Evolutionary conservation across 768 basidiomycete genomes (phyloP).

Genomic region (Pisolithus sp.): DNA sequence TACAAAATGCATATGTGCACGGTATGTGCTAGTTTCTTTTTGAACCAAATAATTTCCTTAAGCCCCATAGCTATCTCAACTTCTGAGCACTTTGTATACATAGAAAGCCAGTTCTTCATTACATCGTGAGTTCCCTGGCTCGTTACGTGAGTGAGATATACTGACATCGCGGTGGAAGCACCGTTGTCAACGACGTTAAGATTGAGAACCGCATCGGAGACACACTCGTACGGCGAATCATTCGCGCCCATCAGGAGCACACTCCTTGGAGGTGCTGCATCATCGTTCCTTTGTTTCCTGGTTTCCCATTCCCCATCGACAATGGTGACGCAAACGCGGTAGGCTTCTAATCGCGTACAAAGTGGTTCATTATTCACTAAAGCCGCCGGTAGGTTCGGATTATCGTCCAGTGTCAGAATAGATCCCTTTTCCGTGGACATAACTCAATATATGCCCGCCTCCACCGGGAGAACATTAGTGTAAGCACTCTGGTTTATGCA

Average conservation of each 20-base stretch:
- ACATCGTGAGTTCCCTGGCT: slow-evolving; percentile 56
- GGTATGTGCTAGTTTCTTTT: slow-evolving; percentile 36
- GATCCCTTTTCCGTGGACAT: slow-evolving; percentile 81
- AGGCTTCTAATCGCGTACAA: slow-evolving; percentile 20
- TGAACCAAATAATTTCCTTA: not conserved
- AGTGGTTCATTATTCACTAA: slow-evolving; percentile 1
- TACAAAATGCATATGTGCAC: slow-evolving; percentile 91
- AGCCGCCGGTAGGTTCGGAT: slow-evolving; percentile 63
- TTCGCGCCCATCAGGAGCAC: slow-evolving; percentile 74
- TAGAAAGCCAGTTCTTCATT: slow-evolving; percentile 93
- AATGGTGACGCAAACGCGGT: slow-evolving; percentile 90
- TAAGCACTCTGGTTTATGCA: slow-evolving; percentile 26
- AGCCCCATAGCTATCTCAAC: slow-evolving; percentile 67
- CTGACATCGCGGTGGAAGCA: slow-evolving; percentile 37
- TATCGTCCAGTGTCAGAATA: slow-evolving; percentile 92
- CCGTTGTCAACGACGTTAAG: slow-evolving; percentile 74
- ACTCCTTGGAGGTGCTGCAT: slow-evolving; percentile 91
- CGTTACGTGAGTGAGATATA: not conserved
- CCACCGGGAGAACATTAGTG: slow-evolving; percentile 82
- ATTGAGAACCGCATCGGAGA: slow-evolving; percentile 95
- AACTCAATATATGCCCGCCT: slow-evolving; percentile 87
- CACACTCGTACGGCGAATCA: slow-evolving; percentile 85
- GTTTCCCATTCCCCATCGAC: slow-evolving; percentile 90
- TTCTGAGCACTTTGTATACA: slow-evolving; percentile 97
- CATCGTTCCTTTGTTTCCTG: slow-evolving; percentile 86